Evolutionary conservation across 2,329 filamentous ascomycete genomes (phyloP).

Genomic region (Phaeoacremonium minimum): DNA sequence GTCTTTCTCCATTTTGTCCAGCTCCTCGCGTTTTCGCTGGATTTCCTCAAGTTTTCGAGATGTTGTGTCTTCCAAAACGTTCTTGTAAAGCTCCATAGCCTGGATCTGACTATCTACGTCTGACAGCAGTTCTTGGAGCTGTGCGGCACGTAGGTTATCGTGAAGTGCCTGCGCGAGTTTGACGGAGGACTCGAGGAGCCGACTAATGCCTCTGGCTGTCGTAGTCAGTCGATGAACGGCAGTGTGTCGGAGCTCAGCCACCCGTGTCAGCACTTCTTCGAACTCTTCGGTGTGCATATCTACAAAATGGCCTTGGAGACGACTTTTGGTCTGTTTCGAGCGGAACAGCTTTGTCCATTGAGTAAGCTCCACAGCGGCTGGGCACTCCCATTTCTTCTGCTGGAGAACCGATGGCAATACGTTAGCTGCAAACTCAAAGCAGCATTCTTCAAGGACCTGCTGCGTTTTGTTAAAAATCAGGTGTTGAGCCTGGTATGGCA

Average conservation of each 20-base stretch:
- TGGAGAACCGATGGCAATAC: slow-evolving; percentile 22
- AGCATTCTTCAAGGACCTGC: slow-evolving; percentile 29
- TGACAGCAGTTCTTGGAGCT: slow-evolving; percentile 19
- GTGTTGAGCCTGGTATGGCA: slow-evolving; percentile 30
- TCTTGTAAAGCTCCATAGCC: slow-evolving; percentile 27
- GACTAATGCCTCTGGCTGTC: slow-evolving; percentile 1
- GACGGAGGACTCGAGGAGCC: slow-evolving; percentile 16
- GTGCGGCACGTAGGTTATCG: slow-evolving; percentile 18
- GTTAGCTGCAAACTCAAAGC: slow-evolving; percentile 29
- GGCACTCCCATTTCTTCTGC: slow-evolving; percentile 23
- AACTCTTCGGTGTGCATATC: not conserved
- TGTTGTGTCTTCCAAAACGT: slow-evolving; percentile 20
- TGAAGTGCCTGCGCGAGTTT: slow-evolving; percentile 19
- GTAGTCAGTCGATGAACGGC: slow-evolving; percentile 5
- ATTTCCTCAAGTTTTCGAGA: slow-evolving; percentile 22
- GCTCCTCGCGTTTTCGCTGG: slow-evolving; percentile 24
- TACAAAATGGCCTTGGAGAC: not conserved
- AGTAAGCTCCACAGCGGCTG: slow-evolving; percentile 29
- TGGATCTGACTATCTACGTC: slow-evolving; percentile 22
- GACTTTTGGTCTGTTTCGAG: not conserved
- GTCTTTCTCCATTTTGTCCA: slow-evolving; percentile 25
- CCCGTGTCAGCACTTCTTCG: not conserved
- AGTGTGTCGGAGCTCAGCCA: slow-evolving; percentile 2
- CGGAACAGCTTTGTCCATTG: slow-evolving; percentile 17
- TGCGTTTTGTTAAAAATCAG: slow-evolving; percentile 27